Percentiles rank a stretch among this genome's conserved stretches.
These are phyloP conservation scores for Cryptococcus sp. DNA, from an alignment of 1,284 basidiomycete species.

Conservation along the genomic window DNA sequence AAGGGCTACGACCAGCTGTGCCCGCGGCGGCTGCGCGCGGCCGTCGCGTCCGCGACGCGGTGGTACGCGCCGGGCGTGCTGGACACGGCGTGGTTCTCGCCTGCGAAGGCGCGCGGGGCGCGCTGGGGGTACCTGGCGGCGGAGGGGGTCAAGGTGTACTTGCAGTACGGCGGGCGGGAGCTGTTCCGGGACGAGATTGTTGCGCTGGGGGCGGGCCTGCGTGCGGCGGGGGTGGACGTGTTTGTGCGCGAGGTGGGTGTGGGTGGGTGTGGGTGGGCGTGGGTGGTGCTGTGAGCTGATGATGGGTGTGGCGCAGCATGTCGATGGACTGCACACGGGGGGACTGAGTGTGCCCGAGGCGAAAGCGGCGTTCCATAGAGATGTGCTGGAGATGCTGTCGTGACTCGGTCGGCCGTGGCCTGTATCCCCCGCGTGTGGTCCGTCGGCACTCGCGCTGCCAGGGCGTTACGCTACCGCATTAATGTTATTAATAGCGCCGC, in stretches of 20 bases:
- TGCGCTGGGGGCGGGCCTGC: conserved; percentile 29
- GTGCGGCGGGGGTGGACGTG: conserved; percentile 31
- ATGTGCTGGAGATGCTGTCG: conserved; percentile 9
- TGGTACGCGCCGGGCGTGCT: conserved; percentile 13
- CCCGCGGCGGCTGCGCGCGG: conserved; percentile 6
- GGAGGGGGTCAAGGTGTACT: conserved; percentile 22
- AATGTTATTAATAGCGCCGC: too few species aligned
- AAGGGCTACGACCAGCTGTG: conserved; percentile 14
- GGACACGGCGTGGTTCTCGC: conserved; percentile 22
- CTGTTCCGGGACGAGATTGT: conserved; percentile 34
- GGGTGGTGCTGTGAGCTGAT: neutral
- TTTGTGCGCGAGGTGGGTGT: conserved; percentile 16
- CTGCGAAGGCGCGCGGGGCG: conserved; percentile 15
- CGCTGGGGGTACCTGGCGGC: conserved; percentile 21
- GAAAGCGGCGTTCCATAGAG: conserved; percentile 9
- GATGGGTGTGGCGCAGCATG: neutral
- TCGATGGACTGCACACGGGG: conserved; percentile 15
- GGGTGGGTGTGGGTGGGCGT: neutral
- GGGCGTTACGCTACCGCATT: too few species aligned
- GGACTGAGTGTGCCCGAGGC: conserved; percentile 6
- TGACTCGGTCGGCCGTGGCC: too few species aligned
- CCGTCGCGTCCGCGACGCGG: conserved; percentile 16
- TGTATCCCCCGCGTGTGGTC: too few species aligned
- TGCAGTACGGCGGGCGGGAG: conserved; percentile 41
- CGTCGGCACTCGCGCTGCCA: too few species aligned